Evolutionary conservation across 192 early-diverging fungal species (phyloP).

Genomic region (Linnemannia schmuckeri): DNA sequence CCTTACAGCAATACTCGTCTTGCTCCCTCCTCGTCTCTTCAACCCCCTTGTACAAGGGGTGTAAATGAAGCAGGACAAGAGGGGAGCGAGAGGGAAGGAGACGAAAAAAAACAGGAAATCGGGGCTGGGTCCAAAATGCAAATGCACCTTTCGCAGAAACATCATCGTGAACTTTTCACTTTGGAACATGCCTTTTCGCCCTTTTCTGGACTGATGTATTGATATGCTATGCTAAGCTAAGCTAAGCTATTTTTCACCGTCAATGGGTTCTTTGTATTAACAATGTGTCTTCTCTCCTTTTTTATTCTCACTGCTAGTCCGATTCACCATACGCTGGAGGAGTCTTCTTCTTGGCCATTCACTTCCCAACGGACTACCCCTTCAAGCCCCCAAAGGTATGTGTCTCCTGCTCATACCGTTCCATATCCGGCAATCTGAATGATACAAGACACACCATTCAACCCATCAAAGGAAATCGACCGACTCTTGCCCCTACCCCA

Average conservation of each 20-base stretch:
- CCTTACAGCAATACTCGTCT: neutral
- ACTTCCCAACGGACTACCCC: constrained; percentile 98
- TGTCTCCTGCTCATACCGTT: neutral
- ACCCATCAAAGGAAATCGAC: neutral
- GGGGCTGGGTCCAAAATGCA: neutral
- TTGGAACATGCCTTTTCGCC: neutral
- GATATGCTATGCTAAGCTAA: constrained; percentile 15
- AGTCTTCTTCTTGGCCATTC: constrained; percentile 97
- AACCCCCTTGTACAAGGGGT: constrained; percentile 9
- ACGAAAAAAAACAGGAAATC: neutral
- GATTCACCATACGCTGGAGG: constrained; percentile 95
- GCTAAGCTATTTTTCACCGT: neutral
- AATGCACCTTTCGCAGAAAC: neutral
- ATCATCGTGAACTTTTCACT: neutral
- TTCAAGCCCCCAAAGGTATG: constrained; percentile 97
- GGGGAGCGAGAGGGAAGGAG: neutral
- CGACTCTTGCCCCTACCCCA: neutral
- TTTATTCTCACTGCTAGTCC: constrained; percentile 60
- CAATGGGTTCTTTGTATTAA: neutral
- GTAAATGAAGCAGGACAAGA: neutral
- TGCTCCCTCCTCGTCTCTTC: constrained; percentile 6
- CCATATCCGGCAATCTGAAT: neutral
- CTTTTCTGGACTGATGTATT: neutral
- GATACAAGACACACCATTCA: neutral
- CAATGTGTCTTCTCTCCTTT: neutral